Evolutionary conservation across 176 grass and related monocot genomes (phyloP).

Genomic region (Puccinellia tenuiflora): DNA sequence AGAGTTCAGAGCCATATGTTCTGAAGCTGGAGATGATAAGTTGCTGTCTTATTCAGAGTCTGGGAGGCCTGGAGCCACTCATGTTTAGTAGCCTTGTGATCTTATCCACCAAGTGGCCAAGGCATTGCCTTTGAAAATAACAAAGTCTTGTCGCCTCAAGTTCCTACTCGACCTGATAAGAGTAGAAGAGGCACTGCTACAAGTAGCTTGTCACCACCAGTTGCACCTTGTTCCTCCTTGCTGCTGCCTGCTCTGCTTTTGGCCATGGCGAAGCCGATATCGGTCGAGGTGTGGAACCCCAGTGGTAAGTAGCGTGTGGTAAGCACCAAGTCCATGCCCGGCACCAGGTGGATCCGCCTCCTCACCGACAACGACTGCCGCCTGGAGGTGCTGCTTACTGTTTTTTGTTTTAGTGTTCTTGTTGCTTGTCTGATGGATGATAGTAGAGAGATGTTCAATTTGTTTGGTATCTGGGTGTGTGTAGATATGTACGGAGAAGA

Average conservation of each 20-base stretch:
- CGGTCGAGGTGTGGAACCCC: constrained; percentile 88
- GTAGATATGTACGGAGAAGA: constrained; percentile 47
- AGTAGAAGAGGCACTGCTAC: not conserved
- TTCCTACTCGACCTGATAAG: not conserved
- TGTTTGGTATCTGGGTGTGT: not conserved
- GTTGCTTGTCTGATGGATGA: not conserved
- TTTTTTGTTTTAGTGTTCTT: not conserved
- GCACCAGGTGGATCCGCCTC: constrained; percentile 83
- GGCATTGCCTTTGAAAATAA: not conserved
- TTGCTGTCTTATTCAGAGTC: not conserved
- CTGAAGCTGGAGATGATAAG: not conserved
- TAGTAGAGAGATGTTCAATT: not conserved
- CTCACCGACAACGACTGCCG: constrained; percentile 80
- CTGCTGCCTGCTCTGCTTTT: not conserved
- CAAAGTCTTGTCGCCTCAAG: not conserved
- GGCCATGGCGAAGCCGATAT: constrained; percentile 71
- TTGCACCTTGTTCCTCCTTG: not conserved
- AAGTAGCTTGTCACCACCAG: not conserved
- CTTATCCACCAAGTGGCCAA: not conserved
- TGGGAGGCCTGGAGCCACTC: not conserved
- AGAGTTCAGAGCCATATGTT: not conserved
- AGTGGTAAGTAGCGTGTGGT: constrained; percentile 79
- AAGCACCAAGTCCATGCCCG: constrained; percentile 97
- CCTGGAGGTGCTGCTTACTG: not conserved
- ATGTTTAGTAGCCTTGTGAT: not conserved